Conservation (phyloP, 2,329 filamentous ascomycete genomes). For the Fusarium tanahbumbuense region DNA sequence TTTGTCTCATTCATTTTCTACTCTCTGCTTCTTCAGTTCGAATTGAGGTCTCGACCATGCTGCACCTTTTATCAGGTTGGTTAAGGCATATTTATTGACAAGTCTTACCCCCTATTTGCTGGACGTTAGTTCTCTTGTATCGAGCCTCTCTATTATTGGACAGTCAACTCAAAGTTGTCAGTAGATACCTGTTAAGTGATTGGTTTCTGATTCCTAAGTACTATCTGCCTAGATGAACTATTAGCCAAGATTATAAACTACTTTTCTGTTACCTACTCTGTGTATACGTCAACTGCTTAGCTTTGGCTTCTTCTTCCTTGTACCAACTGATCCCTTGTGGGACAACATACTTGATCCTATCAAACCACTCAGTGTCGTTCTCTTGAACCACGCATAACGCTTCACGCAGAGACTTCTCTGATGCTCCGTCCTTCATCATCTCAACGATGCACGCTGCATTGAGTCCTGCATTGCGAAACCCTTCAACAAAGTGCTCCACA, state of each 20-base stretch:
- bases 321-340: slow-evolving; percentile 31
- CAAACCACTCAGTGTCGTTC: slow-evolving; percentile 35
- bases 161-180: not conserved
- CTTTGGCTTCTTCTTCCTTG: slow-evolving; percentile 14
- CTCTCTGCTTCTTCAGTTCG: not conserved
- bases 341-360: slow-evolving; percentile 30
- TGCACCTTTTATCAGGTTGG: not conserved
- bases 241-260: not conserved
- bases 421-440: slow-evolving; percentile 36
- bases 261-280: not conserved
- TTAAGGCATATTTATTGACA: not conserved
- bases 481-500: slow-evolving; percentile 35
- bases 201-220: not conserved
- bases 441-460: slow-evolving; percentile 37
- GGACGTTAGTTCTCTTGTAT: not conserved
- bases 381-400: slow-evolving; percentile 36
- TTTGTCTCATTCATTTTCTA: not conserved
- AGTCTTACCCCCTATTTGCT: not conserved
- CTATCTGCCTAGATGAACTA: not conserved
- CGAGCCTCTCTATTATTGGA: not conserved
- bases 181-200: not conserved
- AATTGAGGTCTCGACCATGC: not conserved
- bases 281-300: not conserved
- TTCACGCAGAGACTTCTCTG: slow-evolving; percentile 32
- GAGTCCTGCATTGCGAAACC: slow-evolving; percentile 36